A percentile compares a stretch with the other conserved stretches of the same genome.
phyloP scores from a whole-genome alignment of 2,329 filamentous ascomycete species.

The Ophiostoma tasmaniense region DNA sequence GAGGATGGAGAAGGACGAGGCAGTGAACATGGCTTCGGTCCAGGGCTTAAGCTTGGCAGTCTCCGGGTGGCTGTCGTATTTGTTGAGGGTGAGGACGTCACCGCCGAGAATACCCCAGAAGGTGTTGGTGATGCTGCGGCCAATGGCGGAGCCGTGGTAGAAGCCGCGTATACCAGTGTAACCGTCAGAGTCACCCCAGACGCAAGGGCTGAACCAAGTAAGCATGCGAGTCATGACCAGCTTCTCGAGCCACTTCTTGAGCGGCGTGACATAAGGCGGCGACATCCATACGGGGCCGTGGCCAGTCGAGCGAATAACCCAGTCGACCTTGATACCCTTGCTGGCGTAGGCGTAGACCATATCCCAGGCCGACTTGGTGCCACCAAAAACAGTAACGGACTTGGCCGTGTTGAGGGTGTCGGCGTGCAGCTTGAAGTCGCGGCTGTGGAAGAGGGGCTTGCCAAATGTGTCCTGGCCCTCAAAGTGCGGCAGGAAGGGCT shows the following conservation, averaged over 20 bases:
- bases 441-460: conserved; percentile 41
- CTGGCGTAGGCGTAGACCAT: conserved; percentile 53
- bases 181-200: conserved; percentile 59
- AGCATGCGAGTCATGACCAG: conserved; percentile 58
- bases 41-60: conserved; percentile 46
- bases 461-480: conserved; percentile 39
- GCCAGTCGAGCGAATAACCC: conserved; percentile 49
- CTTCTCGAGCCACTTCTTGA: conserved; percentile 61
- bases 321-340: conserved; percentile 47
- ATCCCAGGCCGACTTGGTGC: conserved; percentile 58
- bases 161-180: conserved; percentile 46
- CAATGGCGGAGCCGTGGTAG: conserved; percentile 49
- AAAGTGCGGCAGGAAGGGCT: conserved; percentile 40
- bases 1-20: conserved; percentile 48
- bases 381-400: conserved; percentile 49
- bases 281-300: conserved; percentile 53
- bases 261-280: conserved; percentile 53
- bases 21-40: conserved; percentile 43
- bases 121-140: conserved; percentile 43
- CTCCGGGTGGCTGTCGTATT: conserved; percentile 46
- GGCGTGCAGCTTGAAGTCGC: conserved; percentile 35
- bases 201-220: conserved; percentile 66
- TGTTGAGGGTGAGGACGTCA: conserved; percentile 47
- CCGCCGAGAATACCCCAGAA: conserved; percentile 51
- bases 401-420: conserved; percentile 35